Evolutionary conservation across 768 basidiomycete species (phyloP).

Genomic region (Trametes coccinea): DNA sequence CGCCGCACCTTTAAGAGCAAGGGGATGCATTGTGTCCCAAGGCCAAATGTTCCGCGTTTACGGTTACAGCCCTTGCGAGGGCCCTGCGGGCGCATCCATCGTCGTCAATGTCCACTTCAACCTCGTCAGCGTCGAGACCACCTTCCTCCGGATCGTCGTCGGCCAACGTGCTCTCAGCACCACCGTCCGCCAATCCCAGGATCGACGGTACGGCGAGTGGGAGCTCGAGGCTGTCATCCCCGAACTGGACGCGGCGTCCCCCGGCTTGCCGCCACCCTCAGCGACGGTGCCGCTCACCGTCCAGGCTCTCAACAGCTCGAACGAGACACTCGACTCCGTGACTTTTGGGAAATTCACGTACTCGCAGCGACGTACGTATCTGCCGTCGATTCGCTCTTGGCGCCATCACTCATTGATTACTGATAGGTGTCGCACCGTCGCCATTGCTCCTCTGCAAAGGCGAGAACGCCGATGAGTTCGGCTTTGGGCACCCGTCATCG

Average conservation of each 20-base stretch:
- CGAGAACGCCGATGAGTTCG: constrained; percentile 4
- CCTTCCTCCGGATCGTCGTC: constrained; percentile 74
- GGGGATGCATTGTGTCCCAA: constrained; percentile 38
- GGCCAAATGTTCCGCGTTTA: constrained; percentile 62
- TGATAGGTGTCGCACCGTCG: constrained; percentile 9
- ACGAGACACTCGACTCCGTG: constrained; percentile 59
- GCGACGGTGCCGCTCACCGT: constrained; percentile 52
- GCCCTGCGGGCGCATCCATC: constrained; percentile 62
- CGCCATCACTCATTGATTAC: constrained; percentile 4
- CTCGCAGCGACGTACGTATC: constrained; percentile 45
- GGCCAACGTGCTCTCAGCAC: constrained; percentile 69
- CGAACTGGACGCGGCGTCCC: constrained; percentile 40
- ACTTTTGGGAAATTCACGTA: constrained; percentile 75
- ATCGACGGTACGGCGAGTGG: constrained; percentile 53
- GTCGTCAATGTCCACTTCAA: constrained; percentile 63
- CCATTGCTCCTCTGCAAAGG: constrained; percentile 17
- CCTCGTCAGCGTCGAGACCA: constrained; percentile 45
- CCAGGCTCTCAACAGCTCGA: constrained; percentile 58
- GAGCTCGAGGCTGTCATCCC: constrained; percentile 67
- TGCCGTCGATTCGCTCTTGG: not conserved
- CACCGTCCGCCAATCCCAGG: constrained; percentile 55
- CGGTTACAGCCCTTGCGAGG: constrained; percentile 64
- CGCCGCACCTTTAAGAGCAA: constrained; percentile 5
- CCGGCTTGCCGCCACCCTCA: constrained; percentile 32
- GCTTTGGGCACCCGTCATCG: constrained; percentile 4